Evolutionary conservation across 345 rosid genomes (phyloP).

Genomic region (Populus nigra): DNA sequence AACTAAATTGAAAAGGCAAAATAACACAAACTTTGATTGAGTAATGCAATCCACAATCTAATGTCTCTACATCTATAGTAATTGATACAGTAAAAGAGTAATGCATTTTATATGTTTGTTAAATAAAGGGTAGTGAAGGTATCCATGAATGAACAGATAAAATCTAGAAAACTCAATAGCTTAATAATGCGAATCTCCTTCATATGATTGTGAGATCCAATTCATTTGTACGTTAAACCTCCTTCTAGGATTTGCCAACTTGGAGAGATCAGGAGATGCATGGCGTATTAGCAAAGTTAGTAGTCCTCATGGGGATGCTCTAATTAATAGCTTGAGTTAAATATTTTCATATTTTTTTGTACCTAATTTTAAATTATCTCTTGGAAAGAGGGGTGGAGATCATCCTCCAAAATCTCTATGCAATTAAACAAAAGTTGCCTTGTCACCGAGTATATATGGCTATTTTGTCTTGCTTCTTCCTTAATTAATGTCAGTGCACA

Average conservation of each 20-base stretch:
- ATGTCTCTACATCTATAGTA: too few species aligned
- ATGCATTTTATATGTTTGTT: too few species aligned
- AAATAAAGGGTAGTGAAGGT: not conserved
- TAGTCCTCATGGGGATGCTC: too few species aligned
- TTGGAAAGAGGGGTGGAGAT: not conserved
- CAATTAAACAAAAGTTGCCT: too few species aligned
- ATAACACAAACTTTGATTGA: too few species aligned
- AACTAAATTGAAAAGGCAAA: too few species aligned
- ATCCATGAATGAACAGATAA: not conserved
- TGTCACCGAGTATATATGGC: not conserved
- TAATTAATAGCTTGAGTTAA: too few species aligned
- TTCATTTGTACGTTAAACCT: not conserved
- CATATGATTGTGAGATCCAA: not conserved
- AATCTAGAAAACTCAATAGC: not conserved
- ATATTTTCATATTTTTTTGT: too few species aligned
- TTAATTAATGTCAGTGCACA: not conserved
- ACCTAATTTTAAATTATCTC: too few species aligned
- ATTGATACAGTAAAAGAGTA: too few species aligned
- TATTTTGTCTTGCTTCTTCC: not conserved
- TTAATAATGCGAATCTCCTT: not conserved
- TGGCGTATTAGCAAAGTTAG: not conserved
- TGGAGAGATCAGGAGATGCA: not conserved
- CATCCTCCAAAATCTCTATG: not conserved
- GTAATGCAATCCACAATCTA: too few species aligned
- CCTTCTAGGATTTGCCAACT: too few species aligned